A percentile compares a stretch with the other conserved stretches of the same genome.
phyloP scores from a whole-genome alignment of 2,329 filamentous ascomycete genomes.

The Fusarium sterilihyphosum region DNA sequence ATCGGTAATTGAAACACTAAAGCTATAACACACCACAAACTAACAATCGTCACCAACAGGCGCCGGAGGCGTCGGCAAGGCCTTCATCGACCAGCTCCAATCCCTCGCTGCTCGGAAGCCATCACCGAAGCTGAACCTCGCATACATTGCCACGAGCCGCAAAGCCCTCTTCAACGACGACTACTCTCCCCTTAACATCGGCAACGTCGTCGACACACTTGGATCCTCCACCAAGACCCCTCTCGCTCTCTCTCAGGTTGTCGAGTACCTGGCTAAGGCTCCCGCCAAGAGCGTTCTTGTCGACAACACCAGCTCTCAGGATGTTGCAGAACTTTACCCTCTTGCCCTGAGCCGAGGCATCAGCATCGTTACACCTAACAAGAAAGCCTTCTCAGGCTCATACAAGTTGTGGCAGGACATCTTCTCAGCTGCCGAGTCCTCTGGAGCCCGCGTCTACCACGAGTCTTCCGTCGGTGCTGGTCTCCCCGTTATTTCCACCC shows the following conservation, averaged over 20 bases:
- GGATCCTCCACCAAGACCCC: conserved; percentile 71
- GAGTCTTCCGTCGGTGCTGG: conserved; percentile 95
- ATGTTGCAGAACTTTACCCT: conserved; percentile 85
- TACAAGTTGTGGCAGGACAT: conserved; percentile 88
- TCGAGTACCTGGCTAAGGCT: conserved; percentile 80
- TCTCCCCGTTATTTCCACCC: conserved; percentile 89
- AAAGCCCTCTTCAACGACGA: conserved; percentile 81
- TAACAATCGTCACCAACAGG: conserved; percentile 61
- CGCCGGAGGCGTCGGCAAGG: conserved; percentile 91
- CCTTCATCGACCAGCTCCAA: conserved; percentile 86
- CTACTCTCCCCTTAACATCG: conserved; percentile 74
- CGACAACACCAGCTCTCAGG: conserved; percentile 94
- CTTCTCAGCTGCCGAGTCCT: conserved; percentile 75
- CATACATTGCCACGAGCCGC: conserved; percentile 87
- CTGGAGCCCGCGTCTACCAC: conserved; percentile 88
- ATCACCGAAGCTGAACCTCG: conserved; percentile 76
- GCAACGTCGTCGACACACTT: conserved; percentile 70
- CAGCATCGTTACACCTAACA: conserved; percentile 95
- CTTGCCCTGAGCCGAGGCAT: conserved; percentile 82
- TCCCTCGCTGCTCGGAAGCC: conserved; percentile 72
- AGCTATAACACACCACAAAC: background rate
- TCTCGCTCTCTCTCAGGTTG: conserved; percentile 74
- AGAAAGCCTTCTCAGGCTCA: conserved; percentile 92
- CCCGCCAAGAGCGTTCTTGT: conserved; percentile 85
- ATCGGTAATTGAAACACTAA: conserved; percentile 53